phyloP scores from a whole-genome alignment of 2,329 filamentous ascomycete genomes.

The Phialophora chinensis region DNA sequence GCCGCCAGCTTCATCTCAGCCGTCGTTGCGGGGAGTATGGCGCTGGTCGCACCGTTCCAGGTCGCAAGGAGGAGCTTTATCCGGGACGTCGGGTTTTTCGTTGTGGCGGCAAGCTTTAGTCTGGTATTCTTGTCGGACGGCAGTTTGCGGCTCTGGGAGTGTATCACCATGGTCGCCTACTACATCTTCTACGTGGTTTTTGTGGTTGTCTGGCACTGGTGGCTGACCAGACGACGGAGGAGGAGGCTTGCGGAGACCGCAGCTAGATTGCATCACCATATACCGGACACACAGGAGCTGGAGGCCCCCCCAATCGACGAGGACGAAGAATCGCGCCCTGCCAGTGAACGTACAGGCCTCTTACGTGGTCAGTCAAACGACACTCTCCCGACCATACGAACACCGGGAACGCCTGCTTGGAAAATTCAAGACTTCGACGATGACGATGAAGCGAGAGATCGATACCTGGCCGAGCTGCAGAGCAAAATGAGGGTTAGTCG shows the following conservation, averaged over 20 bases:
- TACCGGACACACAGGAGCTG: slow-evolving; percentile 63
- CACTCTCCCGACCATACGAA: slow-evolving; percentile 69
- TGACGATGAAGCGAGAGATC: slow-evolving; percentile 61
- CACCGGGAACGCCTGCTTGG: slow-evolving; percentile 54
- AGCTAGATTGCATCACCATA: slow-evolving; percentile 75
- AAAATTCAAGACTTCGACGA: slow-evolving; percentile 63
- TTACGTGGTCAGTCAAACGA: slow-evolving; percentile 59
- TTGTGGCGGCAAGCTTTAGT: slow-evolving; percentile 82
- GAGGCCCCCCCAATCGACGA: slow-evolving; percentile 62
- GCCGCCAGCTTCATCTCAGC: slow-evolving; percentile 95
- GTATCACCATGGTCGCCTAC: slow-evolving; percentile 84
- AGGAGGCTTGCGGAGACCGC: slow-evolving; percentile 70
- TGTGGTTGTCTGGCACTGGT: slow-evolving; percentile 93
- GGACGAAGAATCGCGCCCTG: slow-evolving; percentile 59
- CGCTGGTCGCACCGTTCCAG: slow-evolving; percentile 90
- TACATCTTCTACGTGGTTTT: slow-evolving; percentile 88
- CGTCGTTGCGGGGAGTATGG: slow-evolving; percentile 97
- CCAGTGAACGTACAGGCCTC: slow-evolving; percentile 53
- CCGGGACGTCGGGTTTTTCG: slow-evolving; percentile 90
- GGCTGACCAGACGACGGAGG: slow-evolving; percentile 67
- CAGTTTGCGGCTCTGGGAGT: slow-evolving; percentile 84
- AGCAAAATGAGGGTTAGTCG: slow-evolving; percentile 91
- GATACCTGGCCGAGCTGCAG: slow-evolving; percentile 77
- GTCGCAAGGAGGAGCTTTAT: slow-evolving; percentile 90
- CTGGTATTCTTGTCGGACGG: slow-evolving; percentile 88